A percentile compares a stretch with the other conserved stretches of the same genome.
Conservation (phyloP, 2,329 filamentous ascomycete genomes). For the Elsinoe australis region DNA sequence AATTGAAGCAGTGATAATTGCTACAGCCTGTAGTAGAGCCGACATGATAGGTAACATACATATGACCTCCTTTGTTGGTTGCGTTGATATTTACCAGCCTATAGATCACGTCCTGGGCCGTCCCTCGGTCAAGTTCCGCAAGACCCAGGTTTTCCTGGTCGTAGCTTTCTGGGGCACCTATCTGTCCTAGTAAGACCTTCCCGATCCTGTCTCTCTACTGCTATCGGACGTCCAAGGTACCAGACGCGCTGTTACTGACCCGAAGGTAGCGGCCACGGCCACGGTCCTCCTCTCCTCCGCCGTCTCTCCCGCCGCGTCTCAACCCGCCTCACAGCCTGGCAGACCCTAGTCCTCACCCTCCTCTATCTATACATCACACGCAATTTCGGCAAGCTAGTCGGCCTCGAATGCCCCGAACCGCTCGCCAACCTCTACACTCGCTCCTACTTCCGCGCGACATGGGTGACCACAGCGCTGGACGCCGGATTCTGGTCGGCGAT, state of each 20-base stretch:
- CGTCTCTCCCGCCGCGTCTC: constrained; percentile 64
- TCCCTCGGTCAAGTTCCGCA: constrained; percentile 82
- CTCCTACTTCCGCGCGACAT: constrained; percentile 91
- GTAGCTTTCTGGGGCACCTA: constrained; percentile 88
- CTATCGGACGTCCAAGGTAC: too few relatives aligned
- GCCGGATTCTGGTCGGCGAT: constrained; percentile 99
- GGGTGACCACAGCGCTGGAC: constrained; percentile 89
- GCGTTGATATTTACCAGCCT: background rate
- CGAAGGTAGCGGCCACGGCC: constrained; percentile 61
- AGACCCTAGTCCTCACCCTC: constrained; percentile 77
- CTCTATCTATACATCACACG: constrained; percentile 84
- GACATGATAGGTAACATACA: constrained; percentile 6
- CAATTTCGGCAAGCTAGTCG: constrained; percentile 88
- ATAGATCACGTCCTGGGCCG: constrained; percentile 90
- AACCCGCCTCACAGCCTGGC: constrained; percentile 73
- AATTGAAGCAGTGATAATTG: too few relatives aligned
- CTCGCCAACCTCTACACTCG: constrained; percentile 88
- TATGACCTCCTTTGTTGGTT: background rate
- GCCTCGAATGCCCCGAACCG: constrained; percentile 86
- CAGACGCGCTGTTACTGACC: constrained; percentile 21
- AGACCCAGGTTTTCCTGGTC: constrained; percentile 85
- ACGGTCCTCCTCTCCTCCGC: constrained; percentile 75
- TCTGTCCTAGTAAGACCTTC: constrained; percentile 55
- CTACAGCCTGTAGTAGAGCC: too few relatives aligned
- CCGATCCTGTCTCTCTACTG: too few relatives aligned